Evolutionary conservation across 1,139 yeast genomes (phyloP).

Genomic region (Nakaseomyces kungkrabaensis): DNA sequence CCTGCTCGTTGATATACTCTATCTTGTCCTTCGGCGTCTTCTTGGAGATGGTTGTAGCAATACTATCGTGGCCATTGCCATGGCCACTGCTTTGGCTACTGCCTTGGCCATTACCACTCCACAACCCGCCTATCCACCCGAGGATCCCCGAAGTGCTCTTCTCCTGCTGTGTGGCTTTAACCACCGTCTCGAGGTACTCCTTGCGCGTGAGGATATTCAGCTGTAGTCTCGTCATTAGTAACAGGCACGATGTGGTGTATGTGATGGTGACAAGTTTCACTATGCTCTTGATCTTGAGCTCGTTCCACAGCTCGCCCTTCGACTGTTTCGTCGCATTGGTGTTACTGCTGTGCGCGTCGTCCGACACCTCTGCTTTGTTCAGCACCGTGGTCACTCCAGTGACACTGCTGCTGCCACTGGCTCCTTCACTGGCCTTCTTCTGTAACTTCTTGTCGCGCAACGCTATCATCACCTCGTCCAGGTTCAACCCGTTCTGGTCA

Average conservation of each 20-base stretch:
- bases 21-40: slow-evolving; percentile 6
- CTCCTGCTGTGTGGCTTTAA: slow-evolving; percentile 43
- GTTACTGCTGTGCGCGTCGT: not conserved
- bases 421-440: slow-evolving; percentile 2
- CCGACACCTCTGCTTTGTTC: not conserved
- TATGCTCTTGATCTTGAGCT: slow-evolving; percentile 64
- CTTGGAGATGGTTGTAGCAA: not conserved
- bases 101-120: slow-evolving; percentile 6
- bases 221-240: slow-evolving; percentile 73
- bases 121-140: not conserved
- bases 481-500: slow-evolving; percentile 19
- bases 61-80: too few relatives aligned
- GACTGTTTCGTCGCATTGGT: slow-evolving; percentile 23
- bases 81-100: slow-evolving; percentile 15
- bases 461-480: slow-evolving; percentile 20
- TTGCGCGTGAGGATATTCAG: slow-evolving; percentile 80
- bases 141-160: not conserved
- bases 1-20: slow-evolving; percentile 51
- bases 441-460: slow-evolving; percentile 21
- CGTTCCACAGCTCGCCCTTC: slow-evolving; percentile 79
- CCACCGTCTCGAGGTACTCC: slow-evolving; percentile 73
- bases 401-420: not conserved
- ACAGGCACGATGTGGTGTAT: slow-evolving; percentile 59
- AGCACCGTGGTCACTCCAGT: slow-evolving; percentile 12
- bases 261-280: slow-evolving; percentile 65